These are phyloP conservation scores for Beauveria rudraprayagi DNA, from an alignment of 2,329 filamentous ascomycete species.

Conservation along the genomic window DNA sequence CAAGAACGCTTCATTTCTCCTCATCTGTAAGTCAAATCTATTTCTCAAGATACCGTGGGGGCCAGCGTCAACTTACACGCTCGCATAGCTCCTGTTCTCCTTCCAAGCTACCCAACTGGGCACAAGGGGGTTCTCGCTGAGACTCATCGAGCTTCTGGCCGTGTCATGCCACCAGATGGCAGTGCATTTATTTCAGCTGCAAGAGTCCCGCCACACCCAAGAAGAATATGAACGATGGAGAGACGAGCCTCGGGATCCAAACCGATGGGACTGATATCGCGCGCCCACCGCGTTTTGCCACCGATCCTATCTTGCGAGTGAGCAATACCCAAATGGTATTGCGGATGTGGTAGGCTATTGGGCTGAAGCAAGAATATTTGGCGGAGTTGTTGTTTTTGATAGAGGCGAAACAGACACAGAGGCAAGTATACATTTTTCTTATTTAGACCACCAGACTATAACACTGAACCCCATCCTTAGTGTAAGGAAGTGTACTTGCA, in stretches of 20 bases:
- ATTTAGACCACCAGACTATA: not conserved
- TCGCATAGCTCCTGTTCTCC: not conserved
- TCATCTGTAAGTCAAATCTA: not conserved
- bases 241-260: not conserved
- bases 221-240: not conserved
- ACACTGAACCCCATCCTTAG: not conserved
- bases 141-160: not conserved
- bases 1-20: not conserved
- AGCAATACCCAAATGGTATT: conserved; percentile 21
- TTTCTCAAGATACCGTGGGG: not conserved
- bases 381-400: conserved; percentile 23
- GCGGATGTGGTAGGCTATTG: conserved; percentile 21
- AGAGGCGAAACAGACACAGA: conserved; percentile 16
- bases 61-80: not conserved
- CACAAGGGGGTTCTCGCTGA: not conserved
- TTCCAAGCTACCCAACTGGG: not conserved
- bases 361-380: conserved; percentile 22
- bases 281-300: not conserved
- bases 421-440: not conserved
- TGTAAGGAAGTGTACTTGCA: not conserved
- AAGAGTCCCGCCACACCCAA: not conserved
- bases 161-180: not conserved
- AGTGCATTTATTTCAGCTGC: not conserved
- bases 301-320: conserved; percentile 2
- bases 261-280: not conserved